phyloP scores from a whole-genome alignment of 2,329 filamentous ascomycete species.

The Ceratocystis harringtonii region DNA sequence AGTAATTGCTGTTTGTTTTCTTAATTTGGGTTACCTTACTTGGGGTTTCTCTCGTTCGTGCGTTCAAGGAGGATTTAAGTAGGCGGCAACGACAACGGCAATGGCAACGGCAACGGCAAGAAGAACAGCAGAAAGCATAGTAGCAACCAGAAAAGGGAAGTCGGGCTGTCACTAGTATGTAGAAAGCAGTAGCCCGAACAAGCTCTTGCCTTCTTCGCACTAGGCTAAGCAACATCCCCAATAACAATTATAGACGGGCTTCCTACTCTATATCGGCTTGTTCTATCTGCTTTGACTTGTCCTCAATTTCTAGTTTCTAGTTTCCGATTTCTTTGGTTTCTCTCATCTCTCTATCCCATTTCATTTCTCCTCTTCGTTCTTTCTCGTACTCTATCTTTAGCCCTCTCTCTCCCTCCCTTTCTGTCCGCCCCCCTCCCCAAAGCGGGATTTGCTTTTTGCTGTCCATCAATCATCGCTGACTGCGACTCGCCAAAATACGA shows the following conservation, averaged over 20 bases:
- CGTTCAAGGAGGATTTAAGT: neutral
- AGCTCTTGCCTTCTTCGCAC: conserved; percentile 7
- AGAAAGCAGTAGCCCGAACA: neutral
- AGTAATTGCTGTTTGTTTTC: neutral
- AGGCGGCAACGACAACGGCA: neutral
- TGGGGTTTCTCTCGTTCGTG: too few relatives aligned
- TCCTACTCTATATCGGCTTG: neutral
- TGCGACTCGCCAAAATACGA: neutral
- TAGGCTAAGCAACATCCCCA: neutral
- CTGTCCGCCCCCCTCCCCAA: neutral
- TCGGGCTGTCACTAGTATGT: neutral
- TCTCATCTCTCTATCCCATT: neutral
- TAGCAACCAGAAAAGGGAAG: too few relatives aligned
- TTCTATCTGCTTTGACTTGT: neutral
- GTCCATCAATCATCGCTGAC: neutral
- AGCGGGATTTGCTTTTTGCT: neutral
- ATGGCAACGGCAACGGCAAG: neutral
- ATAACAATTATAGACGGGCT: neutral
- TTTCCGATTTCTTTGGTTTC: neutral
- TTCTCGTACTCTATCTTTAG: neutral
- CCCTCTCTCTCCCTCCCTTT: neutral
- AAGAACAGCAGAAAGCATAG: neutral
- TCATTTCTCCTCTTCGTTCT: neutral
- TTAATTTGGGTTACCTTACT: neutral
- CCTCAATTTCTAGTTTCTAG: neutral